Base-by-base conservation (phyloP, 2,329 filamentous ascomycete species). In the Colletotrichum tropicicola region DNA sequence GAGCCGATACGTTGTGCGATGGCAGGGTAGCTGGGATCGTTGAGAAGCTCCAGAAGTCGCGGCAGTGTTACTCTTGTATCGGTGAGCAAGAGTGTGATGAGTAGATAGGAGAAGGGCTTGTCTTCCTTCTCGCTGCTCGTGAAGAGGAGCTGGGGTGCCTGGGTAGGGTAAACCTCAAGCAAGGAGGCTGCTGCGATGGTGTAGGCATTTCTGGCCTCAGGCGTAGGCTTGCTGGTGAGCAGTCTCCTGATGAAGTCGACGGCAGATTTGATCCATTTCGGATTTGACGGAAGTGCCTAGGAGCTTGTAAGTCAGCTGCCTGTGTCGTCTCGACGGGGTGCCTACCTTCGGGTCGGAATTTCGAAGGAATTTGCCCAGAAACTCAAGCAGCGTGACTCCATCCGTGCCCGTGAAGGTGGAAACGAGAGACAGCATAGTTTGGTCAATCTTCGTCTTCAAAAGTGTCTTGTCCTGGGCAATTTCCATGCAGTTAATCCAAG, bases 11-110 rank as follows among this genome's bases (percentile, higher is more conserved):
- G 83, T 17, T 79, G 77, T 1, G 89, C 84, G 7, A 77, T 82
- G 15, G 74, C 70, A 2, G 77, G 73, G 70, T 92, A 91, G 2
- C 79, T 77, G 1, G 83, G 77, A 23, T 78, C 82, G 71, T 89
- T 89, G 59, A 91, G 82, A 57, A 85, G 80, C 43, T 83, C 80
- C 2, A 91, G 79, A 2, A 92, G 79, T 3, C 83, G 79, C 2
- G 90, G 89, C 23, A 89, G 80, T 1, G 87, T 87, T 12, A 89
- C 85, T 41, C 88, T 85, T 25, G 92, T 80, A 71, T 92, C 90
- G 61, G 91, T 87, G 32, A 91, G 82, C 6, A 91, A 72, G n/a
- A 91, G 82, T 68, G 86, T 90, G 58, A 91, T 75, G 60, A 92
- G 82, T 4, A 91, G 78, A 70, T 89, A 91, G 1, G 87, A 84